Conservation (phyloP, 495 filamentous ascomycete species). For the Penicillium ochrochloron region DNA sequence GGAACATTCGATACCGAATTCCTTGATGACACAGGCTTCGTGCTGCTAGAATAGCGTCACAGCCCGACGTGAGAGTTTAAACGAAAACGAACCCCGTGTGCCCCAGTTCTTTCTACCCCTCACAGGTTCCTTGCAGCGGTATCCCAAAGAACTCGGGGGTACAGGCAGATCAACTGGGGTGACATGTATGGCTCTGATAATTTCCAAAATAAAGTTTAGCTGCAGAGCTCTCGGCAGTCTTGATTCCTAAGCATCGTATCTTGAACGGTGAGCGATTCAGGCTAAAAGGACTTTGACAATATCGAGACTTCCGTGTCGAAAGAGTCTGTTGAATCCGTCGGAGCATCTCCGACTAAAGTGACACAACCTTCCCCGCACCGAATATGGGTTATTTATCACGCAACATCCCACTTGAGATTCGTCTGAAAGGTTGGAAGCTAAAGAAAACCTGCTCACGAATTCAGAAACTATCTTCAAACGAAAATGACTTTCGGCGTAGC, state of each 20-base stretch:
- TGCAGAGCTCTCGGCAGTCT: neutral
- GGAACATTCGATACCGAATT: too few relatives aligned
- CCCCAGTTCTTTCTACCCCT: too few relatives aligned
- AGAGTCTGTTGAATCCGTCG: neutral
- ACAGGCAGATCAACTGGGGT: too few relatives aligned
- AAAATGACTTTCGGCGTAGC: constrained; percentile 9
- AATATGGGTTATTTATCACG: neutral
- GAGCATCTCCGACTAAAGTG: neutral
- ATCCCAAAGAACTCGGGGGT: neutral
- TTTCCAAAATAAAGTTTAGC: neutral
- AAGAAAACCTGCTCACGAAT: neutral
- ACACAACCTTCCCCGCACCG: neutral
- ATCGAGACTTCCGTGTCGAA: neutral
- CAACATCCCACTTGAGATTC: neutral
- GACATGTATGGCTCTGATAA: neutral
- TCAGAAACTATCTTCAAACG: neutral
- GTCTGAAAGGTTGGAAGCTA: neutral
- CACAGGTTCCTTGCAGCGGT: neutral
- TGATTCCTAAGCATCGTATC: neutral
- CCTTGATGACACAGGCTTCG: too few relatives aligned
- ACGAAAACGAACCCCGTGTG: too few relatives aligned
- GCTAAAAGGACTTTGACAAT: neutral
- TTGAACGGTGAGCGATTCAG: neutral
- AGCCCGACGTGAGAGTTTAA: too few relatives aligned
- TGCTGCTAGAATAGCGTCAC: too few relatives aligned